Evolutionary conservation across 2,329 filamentous ascomycete species (phyloP), one percentile per base, ranked within the genome.

Genomic region (Claviceps lovelessii): DNA sequence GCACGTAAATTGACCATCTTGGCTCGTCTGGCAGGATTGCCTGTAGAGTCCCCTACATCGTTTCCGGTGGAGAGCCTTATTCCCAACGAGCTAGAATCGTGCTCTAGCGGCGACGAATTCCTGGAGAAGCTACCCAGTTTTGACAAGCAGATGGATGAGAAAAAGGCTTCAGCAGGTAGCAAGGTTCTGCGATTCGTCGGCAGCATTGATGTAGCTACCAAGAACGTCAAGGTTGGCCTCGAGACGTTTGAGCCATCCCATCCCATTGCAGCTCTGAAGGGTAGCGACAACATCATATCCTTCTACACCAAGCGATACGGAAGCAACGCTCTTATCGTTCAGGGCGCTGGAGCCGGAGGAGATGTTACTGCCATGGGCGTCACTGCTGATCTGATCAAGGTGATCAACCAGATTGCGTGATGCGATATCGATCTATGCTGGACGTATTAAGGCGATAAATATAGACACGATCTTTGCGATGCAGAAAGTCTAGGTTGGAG

Each of bases 361-460:
- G 90, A 96, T 48, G 90, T 97, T 53, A 98, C 93, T 39, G 93
- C 93, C 33, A 97, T 97, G 91, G 93, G 93, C 57, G 91, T 98
- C 49, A 90, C 89, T n/a, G 83, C 82, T 50, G 93, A 98, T 73
- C 72, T 98, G 64, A 77, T 97, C 68, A 96, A 95, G 77, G 88
- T 94, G 42, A 65, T 96, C 57, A 78, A 85, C 61, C 76, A 89
- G 66, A 76, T 94, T 64, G 75, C 75, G 56, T 72, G 66, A 66
- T 41, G 31, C 31, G 29, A 37, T 13, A 31, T 17, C 11, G 39
- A n/a, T 44, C 28, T 13, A 3, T 11, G 39, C 13, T 19, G n/a
- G 35, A n/a, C 17, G 29, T 33, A 5, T 47, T 15, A 23, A 35
- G 49, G 49, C 28, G 41, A 47, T 37, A 28, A 13, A 29, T 37